These are phyloP conservation scores for Trypanosoma mega DNA, from an alignment of 208 protist species.

Conservation along the genomic window DNA sequence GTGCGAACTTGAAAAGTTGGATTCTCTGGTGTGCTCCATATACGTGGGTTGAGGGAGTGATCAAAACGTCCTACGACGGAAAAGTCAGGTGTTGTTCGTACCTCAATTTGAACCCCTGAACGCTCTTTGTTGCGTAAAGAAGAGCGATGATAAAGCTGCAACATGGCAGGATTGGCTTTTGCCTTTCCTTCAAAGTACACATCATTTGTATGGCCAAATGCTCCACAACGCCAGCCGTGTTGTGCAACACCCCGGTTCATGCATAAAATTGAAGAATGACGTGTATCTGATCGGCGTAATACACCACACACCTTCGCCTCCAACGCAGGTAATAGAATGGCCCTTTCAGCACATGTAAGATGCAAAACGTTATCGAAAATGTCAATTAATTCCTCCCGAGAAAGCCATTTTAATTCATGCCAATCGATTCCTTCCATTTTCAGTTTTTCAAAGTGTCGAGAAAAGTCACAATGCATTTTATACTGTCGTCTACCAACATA, in stretches of 20 bases:
- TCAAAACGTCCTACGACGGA: constrained; percentile 62
- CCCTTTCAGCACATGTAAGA: constrained; percentile 50
- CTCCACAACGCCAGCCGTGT: constrained; percentile 87
- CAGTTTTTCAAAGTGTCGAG: constrained; percentile 38
- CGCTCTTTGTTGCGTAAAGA: constrained; percentile 39
- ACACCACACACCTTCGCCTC: constrained; percentile 85
- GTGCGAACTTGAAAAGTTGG: constrained; percentile 62
- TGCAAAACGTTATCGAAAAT: constrained; percentile 49
- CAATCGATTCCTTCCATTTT: constrained; percentile 75
- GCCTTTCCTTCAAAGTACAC: constrained; percentile 91
- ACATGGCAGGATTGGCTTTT: constrained; percentile 57
- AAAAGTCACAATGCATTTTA: constrained; percentile 70
- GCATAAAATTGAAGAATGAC: constrained; percentile 77
- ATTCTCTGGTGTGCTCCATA: constrained; percentile 77
- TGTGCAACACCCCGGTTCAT: constrained; percentile 52
- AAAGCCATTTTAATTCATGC: constrained; percentile 86
- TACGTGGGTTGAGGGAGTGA: constrained; percentile 59
- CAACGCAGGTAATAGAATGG: constrained; percentile 60
- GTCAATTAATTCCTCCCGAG: constrained; percentile 48
- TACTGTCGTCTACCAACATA: constrained; percentile 85
- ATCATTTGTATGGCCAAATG: constrained; percentile 77
- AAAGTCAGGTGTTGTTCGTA: constrained; percentile 77
- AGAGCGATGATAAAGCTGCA: constrained; percentile 62
- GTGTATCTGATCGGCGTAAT: constrained; percentile 50
- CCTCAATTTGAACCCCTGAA: constrained; percentile 69